phyloP scores from a whole-genome alignment of 352 stramenopile genomes.

The Thraustotheca clavata region DNA sequence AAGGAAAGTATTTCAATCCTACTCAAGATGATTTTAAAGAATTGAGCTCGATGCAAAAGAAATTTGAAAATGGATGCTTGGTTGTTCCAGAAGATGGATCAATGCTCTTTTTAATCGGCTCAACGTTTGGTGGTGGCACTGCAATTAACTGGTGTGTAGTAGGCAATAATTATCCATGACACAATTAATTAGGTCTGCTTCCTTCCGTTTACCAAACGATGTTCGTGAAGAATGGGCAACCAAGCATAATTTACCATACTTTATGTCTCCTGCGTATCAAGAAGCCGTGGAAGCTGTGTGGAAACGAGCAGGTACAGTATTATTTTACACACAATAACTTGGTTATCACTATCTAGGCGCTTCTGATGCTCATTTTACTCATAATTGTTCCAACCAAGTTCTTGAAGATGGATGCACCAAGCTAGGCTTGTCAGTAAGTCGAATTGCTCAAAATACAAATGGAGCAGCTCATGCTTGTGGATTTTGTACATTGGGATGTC shows the following conservation, averaged over 20 bases:
- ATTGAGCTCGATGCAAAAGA: conserved; percentile 15
- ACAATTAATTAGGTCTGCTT: conserved; percentile 16
- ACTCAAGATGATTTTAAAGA: conserved; percentile 19
- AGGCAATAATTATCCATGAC: not conserved
- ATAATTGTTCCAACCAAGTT: conserved; percentile 26
- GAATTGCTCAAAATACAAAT: conserved; percentile 24
- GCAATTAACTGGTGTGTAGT: conserved; percentile 23
- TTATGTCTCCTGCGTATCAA: conserved; percentile 22
- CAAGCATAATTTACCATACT: conserved; percentile 22
- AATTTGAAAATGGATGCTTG: conserved; percentile 23
- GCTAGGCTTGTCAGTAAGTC: conserved; percentile 22
- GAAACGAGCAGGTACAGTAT: not conserved
- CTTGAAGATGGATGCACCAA: conserved; percentile 24
- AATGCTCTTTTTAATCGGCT: conserved; percentile 24
- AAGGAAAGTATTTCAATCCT: conserved; percentile 20
- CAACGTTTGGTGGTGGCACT: conserved; percentile 24
- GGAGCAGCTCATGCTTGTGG: conserved; percentile 18
- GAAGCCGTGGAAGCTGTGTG: conserved; percentile 20
- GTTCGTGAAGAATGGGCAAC: conserved; percentile 28
- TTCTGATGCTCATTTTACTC: not conserved
- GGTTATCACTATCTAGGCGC: not conserved
- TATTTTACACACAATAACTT: not conserved
- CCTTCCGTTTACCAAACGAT: conserved; percentile 20
- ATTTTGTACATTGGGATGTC: conserved; percentile 25
- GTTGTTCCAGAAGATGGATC: conserved; percentile 24